Evolutionary conservation across 352 stramenopile species (phyloP), one percentile per base, ranked within the genome.

Genomic region (Pythium insidiosum): DNA sequence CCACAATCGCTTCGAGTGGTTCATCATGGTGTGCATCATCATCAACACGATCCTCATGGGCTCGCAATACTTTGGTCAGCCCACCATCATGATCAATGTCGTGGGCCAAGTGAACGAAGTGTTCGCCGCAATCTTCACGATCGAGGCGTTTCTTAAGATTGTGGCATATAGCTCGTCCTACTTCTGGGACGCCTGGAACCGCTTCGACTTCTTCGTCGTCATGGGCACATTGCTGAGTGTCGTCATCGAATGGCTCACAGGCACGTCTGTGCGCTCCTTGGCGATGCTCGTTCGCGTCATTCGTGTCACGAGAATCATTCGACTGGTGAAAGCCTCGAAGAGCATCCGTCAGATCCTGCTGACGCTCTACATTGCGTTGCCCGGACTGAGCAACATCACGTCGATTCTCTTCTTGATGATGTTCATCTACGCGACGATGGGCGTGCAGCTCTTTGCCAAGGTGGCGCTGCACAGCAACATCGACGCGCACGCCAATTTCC

Each of bases 381-480:
- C 89, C 23, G 81, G 74, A 1, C 74, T 96, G 15, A 85, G 69
- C 41, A 97, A 97, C 57, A 91, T 98, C 46, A 88, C 76, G 22
- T 86, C 71, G 5, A 84, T 98, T 26, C 43, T 97, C 20, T 84
- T 97, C 20, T 58, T 98, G 6, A 81, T 98, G 59, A 63, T 96
- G 13, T 97, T 97, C 64, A 97, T 97, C 45, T 97, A 94, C 54
- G 68, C 90, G 33, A 89, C 92, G 0, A 84, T 95, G 72, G 88
- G 88, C 1, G 80, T 97, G 15, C 84, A 98, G 63, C 68, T 97
- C 22, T 98, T 96, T 53, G 85, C 84, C 16, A 95, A 88, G 21
- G 70, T 97, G 3, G 68, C 68, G 20, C 53, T 93, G 33, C 53
- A 35, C 0, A 56, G 70, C 22, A 84, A 84, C 36, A 72, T 97